phyloP scores from a whole-genome alignment of 1,284 basidiomycete genomes.

The Tilletia indica region DNA sequence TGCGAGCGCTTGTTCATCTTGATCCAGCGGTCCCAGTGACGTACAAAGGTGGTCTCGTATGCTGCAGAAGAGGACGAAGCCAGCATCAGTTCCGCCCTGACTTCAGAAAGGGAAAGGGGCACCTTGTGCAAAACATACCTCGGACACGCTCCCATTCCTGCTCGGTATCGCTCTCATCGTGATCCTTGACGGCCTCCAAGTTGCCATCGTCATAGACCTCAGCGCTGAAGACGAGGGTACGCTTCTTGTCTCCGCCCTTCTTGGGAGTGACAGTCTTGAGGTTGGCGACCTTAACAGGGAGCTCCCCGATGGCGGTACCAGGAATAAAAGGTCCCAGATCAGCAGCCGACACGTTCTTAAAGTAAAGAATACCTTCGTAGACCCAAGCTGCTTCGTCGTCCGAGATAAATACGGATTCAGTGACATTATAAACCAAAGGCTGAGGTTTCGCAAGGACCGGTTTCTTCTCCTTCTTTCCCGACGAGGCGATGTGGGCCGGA shows the following conservation, averaged over 20 bases:
- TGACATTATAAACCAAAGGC: constrained; percentile 5
- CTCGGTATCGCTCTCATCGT: constrained; percentile 23
- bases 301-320: constrained; percentile 15
- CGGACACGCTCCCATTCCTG: constrained; percentile 28
- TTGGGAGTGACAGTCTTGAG: constrained; percentile 14
- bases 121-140: constrained; percentile 8
- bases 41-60: constrained; percentile 30
- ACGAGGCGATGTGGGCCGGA: background rate
- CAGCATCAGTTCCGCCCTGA: too few relatives aligned
- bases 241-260: background rate
- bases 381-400: constrained; percentile 18
- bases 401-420: constrained; percentile 5
- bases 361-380: constrained; percentile 13
- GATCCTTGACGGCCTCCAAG: constrained; percentile 26
- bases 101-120: background rate
- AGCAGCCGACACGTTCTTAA: constrained; percentile 16
- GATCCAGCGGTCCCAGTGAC: constrained; percentile 43
- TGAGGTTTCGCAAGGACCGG: background rate
- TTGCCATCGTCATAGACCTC: constrained; percentile 38
- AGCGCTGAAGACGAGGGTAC: constrained; percentile 34
- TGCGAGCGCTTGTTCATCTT: constrained; percentile 31
- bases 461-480: background rate
- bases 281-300: constrained; percentile 22
- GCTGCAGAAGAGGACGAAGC: background rate
- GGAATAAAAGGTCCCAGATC: background rate